Evolutionary conservation across 2,329 filamentous ascomycete genomes (phyloP).

Genomic region (Alternaria rosae): DNA sequence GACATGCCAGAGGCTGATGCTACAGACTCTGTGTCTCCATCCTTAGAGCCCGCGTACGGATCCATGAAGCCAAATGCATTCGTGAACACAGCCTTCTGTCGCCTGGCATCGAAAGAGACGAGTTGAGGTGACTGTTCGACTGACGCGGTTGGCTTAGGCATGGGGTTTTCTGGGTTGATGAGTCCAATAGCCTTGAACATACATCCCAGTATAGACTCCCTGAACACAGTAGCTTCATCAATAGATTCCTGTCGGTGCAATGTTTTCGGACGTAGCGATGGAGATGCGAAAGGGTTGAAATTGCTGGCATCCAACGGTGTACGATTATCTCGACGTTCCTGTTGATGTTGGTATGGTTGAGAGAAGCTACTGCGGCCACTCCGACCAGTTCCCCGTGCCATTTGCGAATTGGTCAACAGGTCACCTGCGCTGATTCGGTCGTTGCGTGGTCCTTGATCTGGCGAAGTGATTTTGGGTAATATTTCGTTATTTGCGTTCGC

Average conservation of each 20-base stretch:
- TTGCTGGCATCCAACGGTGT: constrained; percentile 56
- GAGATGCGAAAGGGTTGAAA: constrained; percentile 52
- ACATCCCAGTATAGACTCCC: constrained; percentile 89
- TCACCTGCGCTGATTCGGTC: constrained; percentile 66
- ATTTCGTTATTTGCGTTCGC: constrained; percentile 32
- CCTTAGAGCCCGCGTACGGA: constrained; percentile 75
- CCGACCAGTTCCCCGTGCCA: constrained; percentile 67
- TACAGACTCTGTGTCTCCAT: constrained; percentile 87
- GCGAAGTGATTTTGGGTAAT: constrained; percentile 33
- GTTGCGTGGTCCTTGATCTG: constrained; percentile 35
- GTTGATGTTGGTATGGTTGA: constrained; percentile 58
- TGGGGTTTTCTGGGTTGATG: constrained; percentile 69
- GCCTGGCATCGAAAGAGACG: constrained; percentile 80
- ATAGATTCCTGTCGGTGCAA: constrained; percentile 79
- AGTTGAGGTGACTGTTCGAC: constrained; percentile 85
- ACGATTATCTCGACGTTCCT: constrained; percentile 50
- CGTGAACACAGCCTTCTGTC: constrained; percentile 79
- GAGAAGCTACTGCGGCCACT: constrained; percentile 56
- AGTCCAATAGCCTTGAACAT: constrained; percentile 95
- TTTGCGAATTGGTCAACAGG: constrained; percentile 78
- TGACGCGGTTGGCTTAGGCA: constrained; percentile 70
- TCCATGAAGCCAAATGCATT: constrained; percentile 95
- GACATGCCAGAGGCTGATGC: constrained; percentile 60
- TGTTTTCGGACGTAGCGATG: constrained; percentile 41
- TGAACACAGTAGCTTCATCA: constrained; percentile 88